Percentiles rank a stretch among this genome's conserved stretches.
Conservation (phyloP, 2,329 filamentous ascomycete genomes). For the Fusarium falciforme region DNA sequence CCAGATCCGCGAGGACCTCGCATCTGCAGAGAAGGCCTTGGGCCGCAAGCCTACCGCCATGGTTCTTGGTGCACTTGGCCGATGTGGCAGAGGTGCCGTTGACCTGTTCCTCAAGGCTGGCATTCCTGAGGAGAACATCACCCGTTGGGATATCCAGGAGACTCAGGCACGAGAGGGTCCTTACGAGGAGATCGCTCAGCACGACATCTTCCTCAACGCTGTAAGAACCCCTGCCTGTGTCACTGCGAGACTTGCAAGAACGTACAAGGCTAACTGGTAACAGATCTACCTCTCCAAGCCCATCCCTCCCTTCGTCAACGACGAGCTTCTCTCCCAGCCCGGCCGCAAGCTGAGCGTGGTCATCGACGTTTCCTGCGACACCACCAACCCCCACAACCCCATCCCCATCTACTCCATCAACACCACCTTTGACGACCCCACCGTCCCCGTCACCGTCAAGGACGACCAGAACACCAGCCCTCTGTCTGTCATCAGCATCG, state of each 20-base stretch:
- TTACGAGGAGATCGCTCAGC: constrained; percentile 81
- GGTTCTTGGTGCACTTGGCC: constrained; percentile 85
- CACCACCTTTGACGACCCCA: constrained; percentile 91
- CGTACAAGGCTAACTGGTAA: neutral
- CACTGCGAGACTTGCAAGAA: neutral
- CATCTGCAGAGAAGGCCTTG: constrained; percentile 78
- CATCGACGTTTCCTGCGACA: constrained; percentile 83
- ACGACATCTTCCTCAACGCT: constrained; percentile 81
- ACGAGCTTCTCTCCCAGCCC: constrained; percentile 70
- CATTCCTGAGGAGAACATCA: constrained; percentile 59
- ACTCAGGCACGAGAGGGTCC: constrained; percentile 75
- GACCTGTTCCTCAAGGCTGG: constrained; percentile 82
- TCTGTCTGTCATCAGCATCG: constrained; percentile 86
- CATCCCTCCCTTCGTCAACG: constrained; percentile 84
- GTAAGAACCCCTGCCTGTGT: constrained; percentile 23
- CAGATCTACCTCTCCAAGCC: constrained; percentile 78
- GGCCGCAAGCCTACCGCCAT: constrained; percentile 78
- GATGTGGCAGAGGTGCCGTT: constrained; percentile 87
- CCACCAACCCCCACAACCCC: constrained; percentile 75
- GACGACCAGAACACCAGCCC: constrained; percentile 62
- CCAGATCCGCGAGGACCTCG: constrained; percentile 54
- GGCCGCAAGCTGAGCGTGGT: constrained; percentile 82
- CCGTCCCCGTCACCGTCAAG: constrained; percentile 76
- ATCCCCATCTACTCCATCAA: constrained; percentile 86
- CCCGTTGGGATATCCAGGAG: constrained; percentile 78